Conservation (phyloP, 495 filamentous ascomycete genomes). For the Podospora anserina region DNA sequence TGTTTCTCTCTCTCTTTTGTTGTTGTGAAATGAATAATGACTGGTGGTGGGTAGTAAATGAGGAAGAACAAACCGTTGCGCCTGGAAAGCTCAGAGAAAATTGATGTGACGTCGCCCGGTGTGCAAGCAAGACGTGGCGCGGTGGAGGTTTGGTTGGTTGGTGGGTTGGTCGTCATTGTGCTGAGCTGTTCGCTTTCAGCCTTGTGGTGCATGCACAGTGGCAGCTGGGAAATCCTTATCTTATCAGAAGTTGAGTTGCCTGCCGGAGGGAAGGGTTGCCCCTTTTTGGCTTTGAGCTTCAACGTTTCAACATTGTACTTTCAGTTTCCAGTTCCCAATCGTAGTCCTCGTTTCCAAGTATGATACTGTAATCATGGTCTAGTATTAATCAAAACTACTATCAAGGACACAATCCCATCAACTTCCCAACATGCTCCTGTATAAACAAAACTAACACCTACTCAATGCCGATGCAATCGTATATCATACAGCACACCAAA, state of each 20-base stretch:
- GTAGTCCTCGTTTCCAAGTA: no score
- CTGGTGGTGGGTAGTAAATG: neutral
- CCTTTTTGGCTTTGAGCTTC: neutral
- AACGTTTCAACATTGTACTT: neutral
- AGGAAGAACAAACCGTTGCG: neutral
- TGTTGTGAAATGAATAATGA: neutral
- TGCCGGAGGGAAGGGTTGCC: neutral
- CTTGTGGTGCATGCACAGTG: neutral
- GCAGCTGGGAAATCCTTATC: conserved; percentile 20
- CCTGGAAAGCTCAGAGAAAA: neutral
- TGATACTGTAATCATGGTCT: no score
- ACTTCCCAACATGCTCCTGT: neutral
- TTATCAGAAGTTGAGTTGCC: conserved; percentile 14
- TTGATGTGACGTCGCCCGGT: neutral
- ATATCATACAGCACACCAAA: neutral
- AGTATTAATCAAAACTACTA: no score
- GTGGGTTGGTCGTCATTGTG: neutral
- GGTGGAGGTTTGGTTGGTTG: neutral
- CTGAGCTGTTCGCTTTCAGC: conserved; percentile 16
- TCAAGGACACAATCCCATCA: neutral
- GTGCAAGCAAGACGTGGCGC: conserved; percentile 6
- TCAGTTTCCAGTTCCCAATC: no score
- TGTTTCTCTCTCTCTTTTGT: conserved; percentile 10
- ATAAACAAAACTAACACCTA: neutral
- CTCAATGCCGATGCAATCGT: neutral